Conservation (phyloP, 352 stramenopile genomes). For the Phytophthora citrophthora region DNA sequence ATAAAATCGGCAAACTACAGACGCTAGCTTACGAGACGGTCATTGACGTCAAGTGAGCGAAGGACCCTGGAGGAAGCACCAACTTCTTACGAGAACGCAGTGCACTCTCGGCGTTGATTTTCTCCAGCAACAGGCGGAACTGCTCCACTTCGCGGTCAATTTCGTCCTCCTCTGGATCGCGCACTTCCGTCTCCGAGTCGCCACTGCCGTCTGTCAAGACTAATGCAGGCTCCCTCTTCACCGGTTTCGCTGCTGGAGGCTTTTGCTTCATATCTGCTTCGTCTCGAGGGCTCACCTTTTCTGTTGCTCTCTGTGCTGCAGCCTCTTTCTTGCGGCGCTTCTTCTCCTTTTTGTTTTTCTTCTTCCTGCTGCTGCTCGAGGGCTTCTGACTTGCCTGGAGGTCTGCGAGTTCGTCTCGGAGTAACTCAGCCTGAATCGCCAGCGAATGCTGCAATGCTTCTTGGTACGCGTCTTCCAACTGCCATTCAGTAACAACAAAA, state of each 20-base stretch:
- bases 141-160: conserved; percentile 82
- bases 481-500: conserved; percentile 13
- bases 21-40: conserved; percentile 32
- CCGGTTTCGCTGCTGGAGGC: conserved; percentile 1
- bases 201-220: conserved; percentile 26
- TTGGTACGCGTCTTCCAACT: conserved; percentile 82
- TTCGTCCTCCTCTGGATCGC: conserved; percentile 52
- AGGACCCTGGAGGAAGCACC: conserved; percentile 71
- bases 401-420: conserved; percentile 76
- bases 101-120: conserved; percentile 68
- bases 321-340: conserved; percentile 77
- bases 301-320: conserved; percentile 36
- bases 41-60: conserved; percentile 46
- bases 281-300: conserved; percentile 25
- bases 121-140: conserved; percentile 73
- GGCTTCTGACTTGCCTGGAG: conserved; percentile 69
- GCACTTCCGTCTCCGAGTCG: conserved; percentile 34
- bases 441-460: conserved; percentile 80
- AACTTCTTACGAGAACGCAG: conserved; percentile 68
- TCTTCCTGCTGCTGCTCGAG: conserved; percentile 51
- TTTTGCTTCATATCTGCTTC: conserved; percentile 12
- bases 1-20: neutral
- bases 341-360: conserved; percentile 83
- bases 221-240: conserved; percentile 18
- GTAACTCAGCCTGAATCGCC: conserved; percentile 71